Evolutionary conservation across 2,329 filamentous ascomycete species (phyloP), one percentile per base, ranked within the genome.

Genomic region (Stagonosporopsis rhizophila): DNA sequence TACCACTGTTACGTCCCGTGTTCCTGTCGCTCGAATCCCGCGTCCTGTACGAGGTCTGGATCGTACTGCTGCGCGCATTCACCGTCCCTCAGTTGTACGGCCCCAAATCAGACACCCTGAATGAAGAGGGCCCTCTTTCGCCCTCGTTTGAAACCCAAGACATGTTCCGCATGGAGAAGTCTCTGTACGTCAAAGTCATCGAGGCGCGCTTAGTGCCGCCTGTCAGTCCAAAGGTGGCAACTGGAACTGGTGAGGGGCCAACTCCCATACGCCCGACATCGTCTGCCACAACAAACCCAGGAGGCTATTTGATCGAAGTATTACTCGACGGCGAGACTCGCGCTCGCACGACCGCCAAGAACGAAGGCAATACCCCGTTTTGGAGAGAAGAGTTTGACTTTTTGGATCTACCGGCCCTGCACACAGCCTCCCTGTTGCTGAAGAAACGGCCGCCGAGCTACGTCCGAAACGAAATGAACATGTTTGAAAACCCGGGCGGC

Each of bases 11-110:
- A 56, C 87, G 91, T n/a, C 94, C 95, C 0, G 88, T 98, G 32
- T 97, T 96, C 72, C 81, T 99, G 30, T 90, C 91, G 3, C 78
- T 97, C 40, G 94, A 98, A 65, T 93, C 87, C 23, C 86, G 93
- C 38, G 87, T 96, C 6, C 82, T 96, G n/a, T 96, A 96, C 68
- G 95, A 99, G 73, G 95, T 97, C 12, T 99, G 95, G 95, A 94
- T 96, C 68, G 93, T 96, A 6, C 80, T 99, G 9, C 77, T 99
- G 27, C 87, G 94, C 60, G 92, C 94, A 0, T 97, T 97, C 74
- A 92, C 94, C 0, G 88, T 96, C 41, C 94, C 95, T 0, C 92
- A 97, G 67, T 82, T 98, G 12, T 98, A 96, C 71, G 91, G 88
- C 2, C 84, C 85, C n/a, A 83, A 84, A 59, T 78, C 80, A 59